phyloP scores from a whole-genome alignment of 1,284 basidiomycete species.

The Ganoderma meredithae region DNA sequence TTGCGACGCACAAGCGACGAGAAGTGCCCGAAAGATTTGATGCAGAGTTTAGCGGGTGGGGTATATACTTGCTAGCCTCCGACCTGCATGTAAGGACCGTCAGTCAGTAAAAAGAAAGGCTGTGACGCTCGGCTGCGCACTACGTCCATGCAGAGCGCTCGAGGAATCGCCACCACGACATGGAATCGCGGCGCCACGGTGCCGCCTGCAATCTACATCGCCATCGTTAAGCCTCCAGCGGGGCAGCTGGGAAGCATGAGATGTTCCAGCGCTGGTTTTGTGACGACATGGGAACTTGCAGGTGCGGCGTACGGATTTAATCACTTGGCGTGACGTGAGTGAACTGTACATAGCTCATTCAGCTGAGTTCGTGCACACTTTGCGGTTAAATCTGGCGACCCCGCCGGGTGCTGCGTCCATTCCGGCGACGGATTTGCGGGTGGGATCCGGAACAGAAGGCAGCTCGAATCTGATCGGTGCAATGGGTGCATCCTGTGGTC shows the following conservation, averaged over 20 bases:
- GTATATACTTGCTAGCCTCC: too few species aligned
- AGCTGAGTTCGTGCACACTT: background rate
- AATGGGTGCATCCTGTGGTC: too few species aligned
- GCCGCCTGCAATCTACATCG: background rate
- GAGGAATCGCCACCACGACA: background rate
- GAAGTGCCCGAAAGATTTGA: too few species aligned
- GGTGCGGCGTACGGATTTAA: background rate
- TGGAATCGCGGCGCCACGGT: background rate
- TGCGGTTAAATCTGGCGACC: background rate
- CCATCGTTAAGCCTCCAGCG: too few species aligned
- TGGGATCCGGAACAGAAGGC: background rate
- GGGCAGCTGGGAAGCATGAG: background rate
- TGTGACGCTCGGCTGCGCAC: background rate
- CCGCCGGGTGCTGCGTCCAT: background rate
- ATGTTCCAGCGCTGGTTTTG: background rate
- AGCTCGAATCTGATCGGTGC: background rate
- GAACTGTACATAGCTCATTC: background rate
- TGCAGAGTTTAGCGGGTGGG: too few species aligned
- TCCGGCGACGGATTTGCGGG: background rate
- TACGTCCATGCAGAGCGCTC: background rate
- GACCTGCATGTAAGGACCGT: too few species aligned
- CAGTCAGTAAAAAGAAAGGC: too few species aligned
- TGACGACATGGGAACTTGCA: background rate
- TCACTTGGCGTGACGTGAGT: background rate
- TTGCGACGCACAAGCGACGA: too few species aligned